A percentile compares a stretch with the other conserved stretches of the same genome.
These are phyloP conservation scores for Neocucurbitaria cava DNA, from an alignment of 2,329 filamentous ascomycete species.

Conservation along the genomic window DNA sequence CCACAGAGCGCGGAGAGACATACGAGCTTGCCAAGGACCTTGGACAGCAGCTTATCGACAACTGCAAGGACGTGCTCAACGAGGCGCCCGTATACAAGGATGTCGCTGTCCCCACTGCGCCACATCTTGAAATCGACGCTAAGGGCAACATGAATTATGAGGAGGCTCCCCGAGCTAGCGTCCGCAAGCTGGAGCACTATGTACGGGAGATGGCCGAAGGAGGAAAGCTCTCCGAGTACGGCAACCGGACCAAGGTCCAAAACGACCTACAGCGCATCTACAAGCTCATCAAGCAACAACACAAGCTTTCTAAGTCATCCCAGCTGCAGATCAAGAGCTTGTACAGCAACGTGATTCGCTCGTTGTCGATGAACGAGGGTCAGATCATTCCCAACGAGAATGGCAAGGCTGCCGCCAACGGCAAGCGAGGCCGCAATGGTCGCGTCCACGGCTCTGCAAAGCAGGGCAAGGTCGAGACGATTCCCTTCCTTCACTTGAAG, in stretches of 20 bases:
- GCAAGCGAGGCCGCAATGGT: slow-evolving; percentile 64
- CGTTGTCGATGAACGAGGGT: slow-evolving; percentile 95
- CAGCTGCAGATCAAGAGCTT: slow-evolving; percentile 95
- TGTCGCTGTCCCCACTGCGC: slow-evolving; percentile 88
- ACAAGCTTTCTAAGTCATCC: slow-evolving; percentile 95
- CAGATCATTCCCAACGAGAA: slow-evolving; percentile 93
- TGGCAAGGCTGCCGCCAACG: slow-evolving; percentile 65
- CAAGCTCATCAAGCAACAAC: slow-evolving; percentile 97
- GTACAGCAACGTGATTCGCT: slow-evolving; percentile 92
- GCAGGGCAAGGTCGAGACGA: slow-evolving; percentile 90
- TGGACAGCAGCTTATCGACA: slow-evolving; percentile 91
- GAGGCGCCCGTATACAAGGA: slow-evolving; percentile 93
- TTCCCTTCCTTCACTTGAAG: slow-evolving; percentile 97
- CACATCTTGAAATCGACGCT: slow-evolving; percentile 88
- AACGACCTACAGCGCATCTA: slow-evolving; percentile 94
- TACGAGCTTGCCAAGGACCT: slow-evolving; percentile 98
- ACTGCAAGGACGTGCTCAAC: slow-evolving; percentile 91
- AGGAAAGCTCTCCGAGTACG: slow-evolving; percentile 98
- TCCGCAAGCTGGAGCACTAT: slow-evolving; percentile 97
- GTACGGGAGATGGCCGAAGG: slow-evolving; percentile 98
- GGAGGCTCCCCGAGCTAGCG: slow-evolving; percentile 84
- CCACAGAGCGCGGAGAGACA: slow-evolving; percentile 93
- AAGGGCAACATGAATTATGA: slow-evolving; percentile 92
- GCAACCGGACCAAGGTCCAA: slow-evolving; percentile 97
- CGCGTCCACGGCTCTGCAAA: slow-evolving; percentile 66